Conservation (phyloP, 2,329 filamentous ascomycete genomes). For the Teratosphaeria epicoccoides region DNA sequence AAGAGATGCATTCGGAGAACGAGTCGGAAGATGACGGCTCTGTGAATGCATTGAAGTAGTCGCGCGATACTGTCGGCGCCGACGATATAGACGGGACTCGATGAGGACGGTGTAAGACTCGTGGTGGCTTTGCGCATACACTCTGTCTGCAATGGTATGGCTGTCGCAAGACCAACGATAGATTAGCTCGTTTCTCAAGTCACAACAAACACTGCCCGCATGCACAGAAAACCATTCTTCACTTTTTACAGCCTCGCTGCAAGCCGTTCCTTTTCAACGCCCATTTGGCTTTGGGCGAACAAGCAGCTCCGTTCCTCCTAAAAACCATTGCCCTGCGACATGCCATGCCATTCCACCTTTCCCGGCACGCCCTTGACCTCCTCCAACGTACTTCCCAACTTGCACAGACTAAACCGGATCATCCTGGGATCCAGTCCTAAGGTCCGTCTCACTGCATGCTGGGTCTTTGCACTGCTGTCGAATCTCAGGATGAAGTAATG, state of each 20-base stretch:
- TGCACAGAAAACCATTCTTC: background rate
- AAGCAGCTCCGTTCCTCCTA: background rate
- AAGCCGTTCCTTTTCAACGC: background rate
- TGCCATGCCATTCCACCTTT: conserved; percentile 39
- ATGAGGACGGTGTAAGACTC: background rate
- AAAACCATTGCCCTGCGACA: background rate
- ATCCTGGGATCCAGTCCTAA: conserved; percentile 80
- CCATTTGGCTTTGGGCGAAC: background rate
- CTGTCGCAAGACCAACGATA: background rate
- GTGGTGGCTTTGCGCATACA: background rate
- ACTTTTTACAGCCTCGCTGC: background rate
- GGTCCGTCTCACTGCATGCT: conserved; percentile 63
- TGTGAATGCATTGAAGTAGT: background rate
- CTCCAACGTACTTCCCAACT: conserved; percentile 60
- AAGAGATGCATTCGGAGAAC: background rate
- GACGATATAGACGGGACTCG: background rate
- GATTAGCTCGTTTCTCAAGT: background rate
- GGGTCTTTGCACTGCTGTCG: conserved; percentile 63
- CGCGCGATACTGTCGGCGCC: background rate
- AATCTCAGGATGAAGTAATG: conserved; percentile 99
- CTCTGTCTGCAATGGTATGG: background rate
- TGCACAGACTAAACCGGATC: conserved; percentile 78
- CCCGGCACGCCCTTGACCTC: conserved; percentile 50
- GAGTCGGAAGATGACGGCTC: background rate
- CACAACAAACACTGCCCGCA: background rate